phyloP scores from a whole-genome alignment of 768 basidiomycete genomes.

The Pleurotus salmoneostramineus region DNA sequence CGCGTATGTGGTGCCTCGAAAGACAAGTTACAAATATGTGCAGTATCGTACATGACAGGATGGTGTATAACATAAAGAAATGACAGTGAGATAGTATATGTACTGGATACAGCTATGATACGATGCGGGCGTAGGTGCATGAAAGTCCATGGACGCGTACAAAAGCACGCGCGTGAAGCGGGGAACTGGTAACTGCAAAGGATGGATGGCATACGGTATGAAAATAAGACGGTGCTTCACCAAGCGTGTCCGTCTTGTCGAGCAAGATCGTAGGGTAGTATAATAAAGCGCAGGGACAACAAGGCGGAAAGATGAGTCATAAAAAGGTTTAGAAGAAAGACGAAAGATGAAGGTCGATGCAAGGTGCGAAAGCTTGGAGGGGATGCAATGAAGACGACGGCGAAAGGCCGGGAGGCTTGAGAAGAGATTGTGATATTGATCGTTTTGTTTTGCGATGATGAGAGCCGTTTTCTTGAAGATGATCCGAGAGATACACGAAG shows the following conservation, averaged over 20 bases:
- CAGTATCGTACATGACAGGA: neutral
- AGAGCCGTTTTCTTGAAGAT: constrained; percentile 2
- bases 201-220: too few relatives aligned
- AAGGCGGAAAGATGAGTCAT: too few relatives aligned
- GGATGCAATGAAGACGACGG: neutral
- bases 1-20: too few relatives aligned
- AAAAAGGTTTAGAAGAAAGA: too few relatives aligned
- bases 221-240: too few relatives aligned
- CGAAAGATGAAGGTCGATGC: too few relatives aligned
- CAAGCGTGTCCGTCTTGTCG: too few relatives aligned
- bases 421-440: neutral
- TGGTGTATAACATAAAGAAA: neutral
- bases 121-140: neutral
- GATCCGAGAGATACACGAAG: neutral
- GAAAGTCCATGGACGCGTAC: neutral
- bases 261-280: too few relatives aligned
- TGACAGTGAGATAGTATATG: neutral
- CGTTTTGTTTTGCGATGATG: neutral
- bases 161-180: neutral
- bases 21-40: neutral
- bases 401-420: neutral
- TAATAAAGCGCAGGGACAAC: too few relatives aligned
- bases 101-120: neutral
- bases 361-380: neutral
- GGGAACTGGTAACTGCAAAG: too few relatives aligned